These are phyloP conservation scores for Malus asiatica DNA, from an alignment of 306 rosid genomes.

Conservation along the genomic window DNA sequence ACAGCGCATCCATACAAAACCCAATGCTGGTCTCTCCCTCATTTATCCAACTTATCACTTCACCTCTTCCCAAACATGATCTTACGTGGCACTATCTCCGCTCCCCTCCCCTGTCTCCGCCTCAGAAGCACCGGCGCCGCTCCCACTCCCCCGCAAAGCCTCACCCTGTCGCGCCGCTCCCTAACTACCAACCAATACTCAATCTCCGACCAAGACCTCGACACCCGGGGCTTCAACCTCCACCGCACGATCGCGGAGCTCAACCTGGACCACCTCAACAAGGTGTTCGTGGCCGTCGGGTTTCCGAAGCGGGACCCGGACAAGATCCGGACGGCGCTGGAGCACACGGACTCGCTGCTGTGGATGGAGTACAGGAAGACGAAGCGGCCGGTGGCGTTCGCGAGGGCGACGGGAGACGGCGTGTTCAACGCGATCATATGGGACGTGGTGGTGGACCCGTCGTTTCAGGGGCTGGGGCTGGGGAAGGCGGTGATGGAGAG, in stretches of 20 bases:
- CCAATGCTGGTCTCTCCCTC: background rate
- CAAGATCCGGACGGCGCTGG: constrained; percentile 59
- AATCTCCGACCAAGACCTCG: background rate
- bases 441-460: constrained; percentile 93
- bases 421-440: constrained; percentile 89
- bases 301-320: too few relatives aligned
- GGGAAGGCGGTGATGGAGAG: constrained; percentile 90
- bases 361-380: constrained; percentile 68
- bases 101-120: constrained; percentile 22
- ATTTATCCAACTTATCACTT: background rate
- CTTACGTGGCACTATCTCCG: constrained; percentile 41
- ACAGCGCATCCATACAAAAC: background rate
- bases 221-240: too few relatives aligned
- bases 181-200: constrained; percentile 4
- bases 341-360: constrained; percentile 59
- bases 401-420: constrained; percentile 88
- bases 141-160: constrained; percentile 13
- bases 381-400: constrained; percentile 66
- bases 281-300: too few relatives aligned
- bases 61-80: constrained; percentile 25
- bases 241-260: too few relatives aligned
- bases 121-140: background rate
- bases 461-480: constrained; percentile 77
- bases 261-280: too few relatives aligned
- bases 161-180: constrained; percentile 31